Percentiles rank a stretch among this genome's conserved stretches.
Evolutionary conservation across 148 eudicot species (phyloP).

Genomic region (Suaeda aralocaspica): DNA sequence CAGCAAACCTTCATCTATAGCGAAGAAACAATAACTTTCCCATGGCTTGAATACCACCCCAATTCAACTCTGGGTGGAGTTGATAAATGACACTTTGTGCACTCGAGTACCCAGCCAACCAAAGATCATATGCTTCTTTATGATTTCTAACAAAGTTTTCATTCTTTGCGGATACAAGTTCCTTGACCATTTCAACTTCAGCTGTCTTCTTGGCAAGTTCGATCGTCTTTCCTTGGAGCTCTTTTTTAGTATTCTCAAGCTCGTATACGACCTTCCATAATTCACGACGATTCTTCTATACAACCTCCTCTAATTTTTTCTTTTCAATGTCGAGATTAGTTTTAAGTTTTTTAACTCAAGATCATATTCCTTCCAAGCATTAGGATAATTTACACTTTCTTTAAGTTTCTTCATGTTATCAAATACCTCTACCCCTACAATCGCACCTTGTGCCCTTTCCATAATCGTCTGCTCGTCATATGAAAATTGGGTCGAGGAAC

Average conservation of each 20-base stretch:
- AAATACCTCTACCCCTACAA: neutral
- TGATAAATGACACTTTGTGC: neutral
- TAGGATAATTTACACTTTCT: neutral
- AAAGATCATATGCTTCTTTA: neutral
- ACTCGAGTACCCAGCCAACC: neutral
- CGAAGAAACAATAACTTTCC: constrained; percentile 1
- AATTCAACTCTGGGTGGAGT: constrained; percentile 4
- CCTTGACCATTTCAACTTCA: constrained; percentile 1
- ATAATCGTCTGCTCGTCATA: neutral
- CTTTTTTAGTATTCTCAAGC: constrained; percentile 6
- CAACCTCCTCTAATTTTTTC: neutral
- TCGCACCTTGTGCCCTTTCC: neutral
- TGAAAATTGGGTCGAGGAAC: neutral
- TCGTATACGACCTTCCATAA: neutral
- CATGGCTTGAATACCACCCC: neutral
- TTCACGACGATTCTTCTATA: neutral
- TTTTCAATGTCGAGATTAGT: neutral
- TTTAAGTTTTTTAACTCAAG: constrained; percentile 1
- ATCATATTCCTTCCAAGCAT: constrained; percentile 1
- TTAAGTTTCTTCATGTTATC: neutral
- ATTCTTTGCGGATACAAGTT: neutral
- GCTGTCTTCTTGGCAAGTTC: neutral
- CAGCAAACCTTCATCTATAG: neutral
- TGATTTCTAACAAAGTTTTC: neutral
- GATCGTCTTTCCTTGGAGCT: neutral